phyloP scores from a whole-genome alignment of 164 flowering plant genomes.

The Aristolochia fimbriata region DNA sequence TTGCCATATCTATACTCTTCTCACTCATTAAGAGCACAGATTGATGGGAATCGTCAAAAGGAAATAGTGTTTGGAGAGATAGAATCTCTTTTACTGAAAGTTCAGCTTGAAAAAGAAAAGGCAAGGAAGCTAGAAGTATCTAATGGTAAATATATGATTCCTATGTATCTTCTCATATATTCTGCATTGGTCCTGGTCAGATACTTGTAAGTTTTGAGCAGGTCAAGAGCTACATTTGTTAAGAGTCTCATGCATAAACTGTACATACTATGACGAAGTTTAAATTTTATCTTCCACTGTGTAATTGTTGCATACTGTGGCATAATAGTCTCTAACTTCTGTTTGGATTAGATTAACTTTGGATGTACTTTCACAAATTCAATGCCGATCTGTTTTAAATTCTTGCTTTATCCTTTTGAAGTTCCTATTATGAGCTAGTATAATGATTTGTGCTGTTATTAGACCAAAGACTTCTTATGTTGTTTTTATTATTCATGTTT shows the following conservation, averaged over 20 bases:
- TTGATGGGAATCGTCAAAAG: slow-evolving; percentile 73
- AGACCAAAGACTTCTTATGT: neutral
- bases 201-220: neutral
- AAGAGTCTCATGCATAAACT: neutral
- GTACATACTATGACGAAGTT: neutral
- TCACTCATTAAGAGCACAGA: slow-evolving; percentile 24
- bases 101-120: slow-evolving; percentile 32
- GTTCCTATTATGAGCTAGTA: neutral
- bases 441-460: neutral
- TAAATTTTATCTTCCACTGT: neutral
- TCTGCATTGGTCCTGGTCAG: neutral
- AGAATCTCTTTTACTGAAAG: slow-evolving; percentile 40
- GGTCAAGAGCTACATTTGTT: neutral
- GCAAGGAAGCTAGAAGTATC: slow-evolving; percentile 10
- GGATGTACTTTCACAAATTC: neutral
- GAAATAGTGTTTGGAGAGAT: slow-evolving; percentile 58
- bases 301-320: neutral
- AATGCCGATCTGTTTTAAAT: neutral
- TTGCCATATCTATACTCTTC: neutral
- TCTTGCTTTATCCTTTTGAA: neutral
- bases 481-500: slow-evolving; percentile 7
- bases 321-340: neutral
- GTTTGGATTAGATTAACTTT: neutral
- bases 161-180: neutral
- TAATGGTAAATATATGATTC: slow-evolving; percentile 2